Base-by-base conservation (phyloP, 805 yeast species). In the Cyberlindnera mrakii region DNA sequence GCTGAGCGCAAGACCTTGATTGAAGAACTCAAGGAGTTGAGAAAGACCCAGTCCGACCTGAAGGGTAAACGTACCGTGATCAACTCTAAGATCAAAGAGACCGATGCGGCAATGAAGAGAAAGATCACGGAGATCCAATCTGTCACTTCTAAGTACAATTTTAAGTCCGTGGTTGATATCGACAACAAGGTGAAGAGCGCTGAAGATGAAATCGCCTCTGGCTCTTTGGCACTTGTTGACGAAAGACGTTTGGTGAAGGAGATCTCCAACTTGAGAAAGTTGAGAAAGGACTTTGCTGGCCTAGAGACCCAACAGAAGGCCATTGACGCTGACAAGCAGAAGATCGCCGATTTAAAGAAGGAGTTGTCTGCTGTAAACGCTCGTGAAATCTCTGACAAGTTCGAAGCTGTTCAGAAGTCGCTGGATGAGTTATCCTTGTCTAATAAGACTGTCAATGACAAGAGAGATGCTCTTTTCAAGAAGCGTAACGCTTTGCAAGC, bases 161-260 rank as follows among this genome's bases (percentile, higher is more conserved):
- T 78, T 74, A 81, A 80, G 63, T 67, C 71, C 37, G 76, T 74
- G 47, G 80, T 68, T 31, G 95, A 85, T 49, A 82, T 85, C 52
- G 89, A 85, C 54, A 69, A 70, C 46, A 78, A 82, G 64, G 72
- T 85, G 58, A 60, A 62, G 46, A 71, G 70, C 51, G 76, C 88
- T 58, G 97, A 93, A 62, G 75, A 73, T 35, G 71, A 75, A 52
- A 82, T 93, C 48, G 86, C 85, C 43, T 67, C 84, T 40, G 98
- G 98, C 50, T 66, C 74, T 37, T 72, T 93, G 62, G 78, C 86
- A 55, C 78, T 93, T 59, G 97, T 89, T 42, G 96, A 91, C 50
- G 99, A 93, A 75, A 83, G 87, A 71, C 75, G 80, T 60, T 67
- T 74, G 51, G 79, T 93, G 53, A 85, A 85, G 68, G 98, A 91